phyloP scores from a whole-genome alignment of 176 grass and related monocot genomes.

The Triticum turgidum region DNA sequence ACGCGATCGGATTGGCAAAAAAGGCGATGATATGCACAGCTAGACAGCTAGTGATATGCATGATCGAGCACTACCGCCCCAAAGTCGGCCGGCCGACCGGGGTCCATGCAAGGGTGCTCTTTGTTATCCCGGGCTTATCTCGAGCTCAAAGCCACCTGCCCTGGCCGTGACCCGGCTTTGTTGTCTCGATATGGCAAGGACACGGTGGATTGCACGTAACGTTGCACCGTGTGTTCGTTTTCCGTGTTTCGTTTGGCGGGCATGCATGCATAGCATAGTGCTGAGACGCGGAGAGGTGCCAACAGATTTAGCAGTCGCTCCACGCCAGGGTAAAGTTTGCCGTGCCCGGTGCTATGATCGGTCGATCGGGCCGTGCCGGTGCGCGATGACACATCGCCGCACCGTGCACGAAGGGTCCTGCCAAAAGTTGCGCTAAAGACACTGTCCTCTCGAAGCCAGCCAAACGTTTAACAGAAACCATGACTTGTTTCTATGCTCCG shows the following conservation, averaged over 20 bases:
- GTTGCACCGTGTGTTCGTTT: not conserved
- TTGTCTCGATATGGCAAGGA: not conserved
- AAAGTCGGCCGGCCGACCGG: not conserved
- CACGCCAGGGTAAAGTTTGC: not conserved
- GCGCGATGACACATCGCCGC: not conserved
- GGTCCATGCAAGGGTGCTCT: slow-evolving; percentile 11
- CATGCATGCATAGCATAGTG: not conserved
- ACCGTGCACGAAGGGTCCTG: no score
- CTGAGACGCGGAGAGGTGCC: not conserved
- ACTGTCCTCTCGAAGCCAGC: no score
- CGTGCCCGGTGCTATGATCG: no score
- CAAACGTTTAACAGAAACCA: no score
- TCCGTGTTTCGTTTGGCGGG: not conserved
- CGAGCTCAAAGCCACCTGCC: not conserved
- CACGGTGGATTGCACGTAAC: slow-evolving; percentile 24
- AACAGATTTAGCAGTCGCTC: not conserved
- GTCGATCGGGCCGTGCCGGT: not conserved
- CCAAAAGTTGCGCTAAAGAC: no score
- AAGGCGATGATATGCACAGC: not conserved
- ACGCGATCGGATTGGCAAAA: slow-evolving; percentile 1
- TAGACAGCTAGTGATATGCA: slow-evolving; percentile 19
- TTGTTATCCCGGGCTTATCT: slow-evolving; percentile 30
- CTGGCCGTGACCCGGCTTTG: not conserved
- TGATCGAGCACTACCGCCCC: slow-evolving; percentile 22
- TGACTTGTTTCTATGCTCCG: no score